A percentile compares a stretch with the other conserved stretches of the same genome.
These are phyloP conservation scores for Eragrostis curvula DNA, from an alignment of 176 grass and related monocot genomes.

Conservation along the genomic window DNA sequence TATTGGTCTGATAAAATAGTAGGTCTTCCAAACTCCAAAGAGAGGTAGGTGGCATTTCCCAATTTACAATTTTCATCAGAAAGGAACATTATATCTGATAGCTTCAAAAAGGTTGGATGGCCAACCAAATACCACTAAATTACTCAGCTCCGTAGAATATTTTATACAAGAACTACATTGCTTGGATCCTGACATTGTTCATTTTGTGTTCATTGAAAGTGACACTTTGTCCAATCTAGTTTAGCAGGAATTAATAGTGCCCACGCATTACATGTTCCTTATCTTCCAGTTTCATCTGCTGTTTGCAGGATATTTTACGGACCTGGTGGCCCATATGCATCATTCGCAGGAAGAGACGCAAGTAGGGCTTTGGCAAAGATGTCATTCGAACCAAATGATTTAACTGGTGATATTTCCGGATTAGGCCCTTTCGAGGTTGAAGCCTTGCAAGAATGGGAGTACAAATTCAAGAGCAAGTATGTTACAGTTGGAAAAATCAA, in stretches of 20 bases:
- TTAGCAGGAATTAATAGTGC: background rate
- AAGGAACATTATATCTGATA: slow-evolving; percentile 7
- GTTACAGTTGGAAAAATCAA: slow-evolving; percentile 57
- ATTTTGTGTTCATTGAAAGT: background rate
- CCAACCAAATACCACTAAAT: background rate
- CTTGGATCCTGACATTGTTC: background rate
- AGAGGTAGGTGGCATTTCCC: background rate
- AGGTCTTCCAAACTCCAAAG: background rate
- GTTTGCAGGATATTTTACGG: slow-evolving; percentile 59
- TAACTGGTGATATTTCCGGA: slow-evolving; percentile 49
- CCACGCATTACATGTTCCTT: background rate
- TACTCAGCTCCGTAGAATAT: background rate
- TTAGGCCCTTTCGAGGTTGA: slow-evolving; percentile 47
- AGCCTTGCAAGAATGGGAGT: slow-evolving; percentile 65
- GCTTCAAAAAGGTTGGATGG: background rate
- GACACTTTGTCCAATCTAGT: background rate
- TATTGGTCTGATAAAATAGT: background rate
- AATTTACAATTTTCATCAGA: background rate
- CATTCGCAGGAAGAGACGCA: slow-evolving; percentile 52
- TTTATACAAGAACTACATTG: background rate
- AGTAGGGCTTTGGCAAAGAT: slow-evolving; percentile 65
- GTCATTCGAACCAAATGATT: slow-evolving; percentile 59
- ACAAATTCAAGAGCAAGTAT: slow-evolving; percentile 70
- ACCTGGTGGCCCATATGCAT: slow-evolving; percentile 57
- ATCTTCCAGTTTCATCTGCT: background rate